Base-by-base conservation (phyloP, 345 rosid genomes). In the Lepidium aucheri region DNA sequence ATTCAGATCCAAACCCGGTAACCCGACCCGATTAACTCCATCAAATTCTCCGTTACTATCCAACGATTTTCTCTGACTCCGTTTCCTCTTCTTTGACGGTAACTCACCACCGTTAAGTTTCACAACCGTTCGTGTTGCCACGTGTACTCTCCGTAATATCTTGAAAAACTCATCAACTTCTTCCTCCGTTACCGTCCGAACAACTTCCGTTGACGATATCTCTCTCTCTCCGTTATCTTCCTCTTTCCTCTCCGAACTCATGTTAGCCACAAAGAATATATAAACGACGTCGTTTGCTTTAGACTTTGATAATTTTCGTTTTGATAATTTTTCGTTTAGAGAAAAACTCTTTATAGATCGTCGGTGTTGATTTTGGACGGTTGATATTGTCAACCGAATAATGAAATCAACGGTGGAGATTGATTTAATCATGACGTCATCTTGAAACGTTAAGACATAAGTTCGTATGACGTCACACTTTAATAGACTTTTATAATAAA, bases 71-170 rank as follows among this genome's bases (percentile, higher is more conserved):
- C 34, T 53, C 36, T 74, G 52, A 45, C 68, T 67, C 77, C 77
- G 64, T 74, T 74, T 74, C 69, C 77, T 74, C 69, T 74, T 74
- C 65, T 60, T 67, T 30, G 69, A 74, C 65, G 64, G 52, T 52
- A 65, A 72, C 66, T 54, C 56, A 38, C 46, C 68, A 58, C 59
- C 69, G 63, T 74, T 67, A 60, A 20, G 64, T 67, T 40, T 67
- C 16, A 46, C 14, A 9, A 47, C 50, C 33, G 58, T 45, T 10
- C 69, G 16, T 32, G 69, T 24, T 33, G 75, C 56, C 78, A 57
- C 70, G 78, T 75, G 78, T 42, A 63, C 63, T 35, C 78, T 75
- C 38, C 78, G 50, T 63, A 75, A 62, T 62, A 75, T 75, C 60
- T 49, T 69, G 62, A 75, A 75, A 57, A 75, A 75, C 78, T 56